Evolutionary conservation across 2,329 filamentous ascomycete genomes (phyloP).

Genomic region (Davidsoniella eucalypti): DNA sequence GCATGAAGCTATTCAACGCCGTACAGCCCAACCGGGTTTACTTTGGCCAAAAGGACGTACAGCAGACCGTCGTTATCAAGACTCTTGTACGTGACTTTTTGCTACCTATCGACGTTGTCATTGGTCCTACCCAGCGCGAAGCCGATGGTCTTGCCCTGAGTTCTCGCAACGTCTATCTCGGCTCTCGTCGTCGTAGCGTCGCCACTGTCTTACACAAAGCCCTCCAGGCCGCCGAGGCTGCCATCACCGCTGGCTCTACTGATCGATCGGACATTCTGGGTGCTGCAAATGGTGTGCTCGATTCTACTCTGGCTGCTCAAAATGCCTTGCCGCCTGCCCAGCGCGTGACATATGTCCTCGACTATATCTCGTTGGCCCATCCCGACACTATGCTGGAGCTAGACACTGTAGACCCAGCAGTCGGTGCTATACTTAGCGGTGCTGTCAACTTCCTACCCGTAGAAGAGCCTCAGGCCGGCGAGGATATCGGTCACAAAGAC

Average conservation of each 20-base stretch:
- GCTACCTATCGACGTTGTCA: constrained; percentile 54
- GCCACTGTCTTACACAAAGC: constrained; percentile 58
- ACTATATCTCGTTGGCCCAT: constrained; percentile 85
- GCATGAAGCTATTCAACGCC: constrained; percentile 54
- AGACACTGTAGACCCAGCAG: constrained; percentile 47
- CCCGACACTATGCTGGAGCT: constrained; percentile 70
- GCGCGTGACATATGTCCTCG: constrained; percentile 61
- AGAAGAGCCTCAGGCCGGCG: constrained; percentile 49
- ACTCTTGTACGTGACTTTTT: constrained; percentile 80
- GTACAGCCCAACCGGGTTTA: constrained; percentile 54
- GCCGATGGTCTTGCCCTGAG: constrained; percentile 74
- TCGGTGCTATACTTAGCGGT: constrained; percentile 73
- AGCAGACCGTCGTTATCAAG: constrained; percentile 83
- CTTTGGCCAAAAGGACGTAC: constrained; percentile 95
- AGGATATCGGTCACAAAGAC: constrained; percentile 57
- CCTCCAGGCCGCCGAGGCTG: constrained; percentile 51
- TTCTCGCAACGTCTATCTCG: constrained; percentile 86
- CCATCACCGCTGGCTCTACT: constrained; percentile 28
- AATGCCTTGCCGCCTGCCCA: constrained; percentile 38
- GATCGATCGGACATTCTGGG: constrained; percentile 52
- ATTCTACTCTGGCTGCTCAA: constrained; percentile 42
- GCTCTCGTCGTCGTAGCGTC: constrained; percentile 50
- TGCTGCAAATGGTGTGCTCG: constrained; percentile 46
- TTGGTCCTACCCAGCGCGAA: constrained; percentile 63
- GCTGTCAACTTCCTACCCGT: constrained; percentile 80